Base-by-base conservation (phyloP, 805 yeast species). In the Gaillardinia entomophila region DNA sequence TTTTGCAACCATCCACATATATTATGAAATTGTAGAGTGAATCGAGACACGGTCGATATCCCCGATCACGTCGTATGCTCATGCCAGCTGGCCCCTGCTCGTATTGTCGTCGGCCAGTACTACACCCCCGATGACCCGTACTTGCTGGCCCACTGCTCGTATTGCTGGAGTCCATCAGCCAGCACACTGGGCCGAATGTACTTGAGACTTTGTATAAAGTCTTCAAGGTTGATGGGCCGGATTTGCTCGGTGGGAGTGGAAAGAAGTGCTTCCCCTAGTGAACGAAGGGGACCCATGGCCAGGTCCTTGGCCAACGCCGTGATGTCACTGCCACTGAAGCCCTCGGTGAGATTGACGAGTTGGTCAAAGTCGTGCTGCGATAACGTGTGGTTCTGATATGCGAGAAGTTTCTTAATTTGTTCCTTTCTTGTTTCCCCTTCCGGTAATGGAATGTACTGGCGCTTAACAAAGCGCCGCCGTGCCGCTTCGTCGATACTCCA, bases 401-500 rank as follows among this genome's bases (percentile, higher is more conserved):
- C 60, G 40, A 90, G 51, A 30, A 90, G 69, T 47, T 79, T 82
- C 32, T 59, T 53, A 14, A 90, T 63, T 51, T 90, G 97, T 3
- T 73, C 73, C 31, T 68, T 60, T 36, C 97, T 65, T 2, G 97
- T 87, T 43, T 82, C 89, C 16, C 66, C 73, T 51, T 89, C 97
- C 0, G 98, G 97, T 28, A 92, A 64, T 3, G 97, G 97, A 34
- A 92, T 89, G 57, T 92, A 89, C 50, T 86, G 94, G 32, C 97
- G 68, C 48, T 94, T 75, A 5, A 86, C 95, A 59, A 90, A 90
- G 41, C 97, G 70, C 54, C 97, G 73, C 48, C 97, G 68, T 1
- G 97, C 97, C 2, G 97, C 97, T 50, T 92, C 97, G 57, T 90
- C 98, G 39, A 85, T 88, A 2, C 87, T 82, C 98, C 98, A 90